Evolutionary conservation across 352 stramenopile genomes (phyloP).

Genomic region (Globisporangium iwayamae): DNA sequence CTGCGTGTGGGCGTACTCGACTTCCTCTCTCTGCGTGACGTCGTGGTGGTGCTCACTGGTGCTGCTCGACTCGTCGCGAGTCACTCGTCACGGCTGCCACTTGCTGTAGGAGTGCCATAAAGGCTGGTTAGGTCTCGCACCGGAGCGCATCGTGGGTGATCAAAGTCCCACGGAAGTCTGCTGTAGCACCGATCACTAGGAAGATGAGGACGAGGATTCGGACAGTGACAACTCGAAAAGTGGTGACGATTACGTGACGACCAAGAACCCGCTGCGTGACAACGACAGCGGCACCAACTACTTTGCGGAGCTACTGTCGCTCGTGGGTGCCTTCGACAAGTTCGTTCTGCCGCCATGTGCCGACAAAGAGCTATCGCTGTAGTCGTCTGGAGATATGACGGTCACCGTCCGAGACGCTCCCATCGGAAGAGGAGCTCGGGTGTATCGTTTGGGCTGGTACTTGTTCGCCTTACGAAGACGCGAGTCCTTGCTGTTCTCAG

Average conservation of each 20-base stretch:
- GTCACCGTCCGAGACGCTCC: too few relatives aligned
- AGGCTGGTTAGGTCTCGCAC: slow-evolving; percentile 5
- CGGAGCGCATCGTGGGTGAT: slow-evolving; percentile 2
- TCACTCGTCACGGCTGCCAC: not conserved
- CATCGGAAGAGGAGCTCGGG: too few relatives aligned
- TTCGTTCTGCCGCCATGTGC: slow-evolving; percentile 8
- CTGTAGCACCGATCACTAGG: not conserved
- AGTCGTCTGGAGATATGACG: slow-evolving; percentile 3
- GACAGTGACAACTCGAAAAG: too few relatives aligned
- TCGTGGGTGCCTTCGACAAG: not conserved
- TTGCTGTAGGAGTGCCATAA: slow-evolving; percentile 1
- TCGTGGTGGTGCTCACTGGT: not conserved
- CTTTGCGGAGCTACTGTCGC: not conserved
- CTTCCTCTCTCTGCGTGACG: slow-evolving; percentile 6
- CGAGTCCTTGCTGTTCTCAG: too few relatives aligned
- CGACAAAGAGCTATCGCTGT: not conserved
- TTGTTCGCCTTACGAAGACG: too few relatives aligned
- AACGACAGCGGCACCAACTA: not conserved
- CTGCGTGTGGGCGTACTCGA: not conserved
- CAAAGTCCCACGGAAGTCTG: not conserved
- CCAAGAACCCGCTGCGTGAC: slow-evolving; percentile 1
- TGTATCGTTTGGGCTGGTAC: too few relatives aligned
- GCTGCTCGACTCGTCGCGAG: not conserved
- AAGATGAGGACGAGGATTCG: not conserved
- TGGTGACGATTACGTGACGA: not conserved